phyloP scores from a whole-genome alignment of 2,329 filamentous ascomycete species.

The Stemphylium lycopersici region DNA sequence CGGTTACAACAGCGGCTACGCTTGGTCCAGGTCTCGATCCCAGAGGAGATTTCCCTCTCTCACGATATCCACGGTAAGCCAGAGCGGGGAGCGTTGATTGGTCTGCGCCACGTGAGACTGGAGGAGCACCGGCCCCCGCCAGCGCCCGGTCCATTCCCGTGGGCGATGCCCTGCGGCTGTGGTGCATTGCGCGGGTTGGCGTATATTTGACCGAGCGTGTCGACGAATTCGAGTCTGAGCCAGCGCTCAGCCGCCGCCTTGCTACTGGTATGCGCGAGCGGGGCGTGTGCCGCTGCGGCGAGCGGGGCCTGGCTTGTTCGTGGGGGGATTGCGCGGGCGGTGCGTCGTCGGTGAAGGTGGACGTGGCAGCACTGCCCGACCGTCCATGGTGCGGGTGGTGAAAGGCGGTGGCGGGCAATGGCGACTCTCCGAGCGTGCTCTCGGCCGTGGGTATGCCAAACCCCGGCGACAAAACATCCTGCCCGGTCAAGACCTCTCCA shows the following conservation, averaged over 20 bases:
- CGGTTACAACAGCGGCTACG: slow-evolving; percentile 39
- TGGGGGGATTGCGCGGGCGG: slow-evolving; percentile 20
- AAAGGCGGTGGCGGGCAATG: slow-evolving; percentile 23
- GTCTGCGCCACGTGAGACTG: slow-evolving; percentile 17
- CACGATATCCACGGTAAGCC: slow-evolving; percentile 42
- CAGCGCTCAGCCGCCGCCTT: slow-evolving; percentile 38
- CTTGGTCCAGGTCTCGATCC: slow-evolving; percentile 30
- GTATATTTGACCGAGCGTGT: slow-evolving; percentile 42
- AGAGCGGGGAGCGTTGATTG: slow-evolving; percentile 33
- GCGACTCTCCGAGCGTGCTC: slow-evolving; percentile 14
- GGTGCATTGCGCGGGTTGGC: slow-evolving; percentile 26
- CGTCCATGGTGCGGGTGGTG: slow-evolving; percentile 25
- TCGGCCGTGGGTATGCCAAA: slow-evolving; percentile 43
- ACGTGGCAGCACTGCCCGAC: slow-evolving; percentile 26
- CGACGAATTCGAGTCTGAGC: slow-evolving; percentile 46
- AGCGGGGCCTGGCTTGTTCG: slow-evolving; percentile 14
- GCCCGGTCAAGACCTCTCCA: slow-evolving; percentile 44
- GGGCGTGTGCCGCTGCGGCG: slow-evolving; percentile 33
- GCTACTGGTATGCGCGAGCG: slow-evolving; percentile 44
- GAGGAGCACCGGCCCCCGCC: slow-evolving; percentile 10
- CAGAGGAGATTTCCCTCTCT: slow-evolving; percentile 39
- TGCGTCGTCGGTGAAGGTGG: slow-evolving; percentile 18
- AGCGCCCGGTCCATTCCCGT: slow-evolving; percentile 30
- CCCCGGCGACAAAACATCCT: slow-evolving; percentile 38
- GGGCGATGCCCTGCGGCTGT: slow-evolving; percentile 38